A percentile compares a stretch with the other conserved stretches of the same genome.
Conservation (phyloP, 176 grass and related monocot genomes). For the Coix lacrymajobi region DNA sequence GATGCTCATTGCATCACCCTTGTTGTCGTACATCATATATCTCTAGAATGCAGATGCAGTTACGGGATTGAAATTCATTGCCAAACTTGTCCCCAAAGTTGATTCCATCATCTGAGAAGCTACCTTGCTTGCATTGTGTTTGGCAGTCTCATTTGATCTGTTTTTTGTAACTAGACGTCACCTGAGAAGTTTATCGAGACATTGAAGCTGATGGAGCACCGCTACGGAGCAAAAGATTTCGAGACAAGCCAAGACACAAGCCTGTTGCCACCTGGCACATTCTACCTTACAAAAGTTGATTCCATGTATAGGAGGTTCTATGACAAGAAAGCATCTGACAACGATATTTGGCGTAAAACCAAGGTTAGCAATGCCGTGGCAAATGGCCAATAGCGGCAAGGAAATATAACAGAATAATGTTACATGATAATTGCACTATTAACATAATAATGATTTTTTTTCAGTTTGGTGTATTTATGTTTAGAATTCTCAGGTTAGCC, state of each 20-base stretch:
- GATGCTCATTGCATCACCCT: background rate
- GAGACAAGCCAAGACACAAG: conserved; percentile 58
- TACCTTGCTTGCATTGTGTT: background rate
- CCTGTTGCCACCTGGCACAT: conserved; percentile 63
- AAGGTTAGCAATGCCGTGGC: conserved; percentile 22
- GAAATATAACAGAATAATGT: background rate
- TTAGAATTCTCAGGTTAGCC: background rate
- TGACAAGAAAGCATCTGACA: conserved; percentile 29
- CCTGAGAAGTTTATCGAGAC: conserved; percentile 70
- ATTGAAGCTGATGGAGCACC: conserved; percentile 77
- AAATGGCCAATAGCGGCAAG: conserved; percentile 16
- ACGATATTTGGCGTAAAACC: background rate
- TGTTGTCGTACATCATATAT: background rate
- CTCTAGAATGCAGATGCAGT: background rate
- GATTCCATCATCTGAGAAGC: background rate
- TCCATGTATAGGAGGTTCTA: conserved; percentile 80
- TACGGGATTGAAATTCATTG: background rate
- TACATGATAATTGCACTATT: background rate
- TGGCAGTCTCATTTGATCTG: background rate
- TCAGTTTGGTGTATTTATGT: conserved; percentile 23
- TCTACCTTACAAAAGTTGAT: conserved; percentile 81
- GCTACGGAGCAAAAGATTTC: conserved; percentile 79
- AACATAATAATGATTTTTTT: background rate
- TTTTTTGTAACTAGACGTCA: conserved; percentile 34
- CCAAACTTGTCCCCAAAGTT: background rate